phyloP scores from a whole-genome alignment of 2,329 filamentous ascomycete species.

The Ceratocystis diversiconidia region DNA sequence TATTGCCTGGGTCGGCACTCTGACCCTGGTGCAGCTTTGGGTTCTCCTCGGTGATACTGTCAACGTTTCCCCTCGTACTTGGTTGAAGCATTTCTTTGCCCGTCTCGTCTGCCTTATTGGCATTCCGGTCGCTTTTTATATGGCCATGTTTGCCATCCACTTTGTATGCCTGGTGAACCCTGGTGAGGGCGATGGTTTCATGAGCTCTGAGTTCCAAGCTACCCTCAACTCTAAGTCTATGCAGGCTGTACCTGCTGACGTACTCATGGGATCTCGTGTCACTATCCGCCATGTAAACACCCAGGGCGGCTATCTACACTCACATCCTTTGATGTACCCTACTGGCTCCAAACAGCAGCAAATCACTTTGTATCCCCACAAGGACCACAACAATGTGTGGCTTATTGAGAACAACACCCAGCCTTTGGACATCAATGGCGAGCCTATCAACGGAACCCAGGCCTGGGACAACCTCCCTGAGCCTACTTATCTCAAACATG shows the following conservation, averaged over 20 bases:
- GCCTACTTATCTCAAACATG: conserved; percentile 58
- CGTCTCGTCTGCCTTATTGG: conserved; percentile 82
- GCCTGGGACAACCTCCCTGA: conserved; percentile 70
- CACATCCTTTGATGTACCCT: conserved; percentile 94
- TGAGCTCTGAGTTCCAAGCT: conserved; percentile 98
- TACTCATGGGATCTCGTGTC: conserved; percentile 76
- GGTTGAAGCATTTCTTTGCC: conserved; percentile 88
- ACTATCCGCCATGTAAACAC: conserved; percentile 89
- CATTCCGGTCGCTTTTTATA: conserved; percentile 79
- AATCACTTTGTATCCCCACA: conserved; percentile 95
- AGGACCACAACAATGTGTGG: conserved; percentile 96
- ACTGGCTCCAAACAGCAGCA: conserved; percentile 97
- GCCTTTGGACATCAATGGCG: conserved; percentile 60
- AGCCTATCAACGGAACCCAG: conserved; percentile 61
- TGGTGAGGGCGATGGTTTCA: conserved; percentile 95
- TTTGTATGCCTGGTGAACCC: conserved; percentile 88
- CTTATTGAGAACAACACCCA: conserved; percentile 92
- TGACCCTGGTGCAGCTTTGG: conserved; percentile 90
- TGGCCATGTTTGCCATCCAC: conserved; percentile 95
- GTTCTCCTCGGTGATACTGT: conserved; percentile 78
- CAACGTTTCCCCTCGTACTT: conserved; percentile 70
- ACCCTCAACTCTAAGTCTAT: conserved; percentile 94
- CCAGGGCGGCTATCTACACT: conserved; percentile 94
- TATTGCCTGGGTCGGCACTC: conserved; percentile 88
- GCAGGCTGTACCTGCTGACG: conserved; percentile 86